Base-by-base conservation (phyloP, 768 basidiomycete species). In the Lactarius deliciosus region DNA sequence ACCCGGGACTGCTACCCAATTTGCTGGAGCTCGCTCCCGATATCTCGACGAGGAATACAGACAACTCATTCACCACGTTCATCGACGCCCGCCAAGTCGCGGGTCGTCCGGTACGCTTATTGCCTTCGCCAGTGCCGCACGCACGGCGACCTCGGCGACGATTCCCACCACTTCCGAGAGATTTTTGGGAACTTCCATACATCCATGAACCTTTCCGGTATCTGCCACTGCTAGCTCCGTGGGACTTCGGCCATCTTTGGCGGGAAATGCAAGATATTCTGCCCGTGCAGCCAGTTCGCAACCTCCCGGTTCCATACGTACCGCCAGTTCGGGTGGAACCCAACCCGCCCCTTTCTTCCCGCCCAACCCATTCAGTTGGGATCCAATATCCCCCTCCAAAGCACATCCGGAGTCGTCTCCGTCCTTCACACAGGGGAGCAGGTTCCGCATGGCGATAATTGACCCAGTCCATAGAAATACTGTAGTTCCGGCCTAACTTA, bases 1-100 rank as follows among this genome's bases (percentile, higher is more conserved):
- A 57, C 15, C 2, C n/a, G 20, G 28, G 50, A 3, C 13, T 53
- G 0, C 40, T 64, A 15, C 63, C 63, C 5, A 20, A 22, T 10
- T 36, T 64, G 36, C 18, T 22, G 28, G 63, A 40, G 20, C 28
- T 59, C 34, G 8, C 22, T 5, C 16, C 57, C 2, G 50, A 53
- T 22, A 32, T 5, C 41, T 30, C 22, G 13, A 16, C 25, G 16
- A 15, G 15, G 40, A 3, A 30, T 8, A 40, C 13, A 11, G 25
- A 10, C 25, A 25, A 30, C 1, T 22, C 25, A 25, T 59, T 43
- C 18, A 8, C 38, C 2, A 6, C 57, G 18, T 60, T 45, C 28
- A 60, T 60, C 4, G 18, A 60, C 28, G 41, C 59, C 4, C 59
- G 43, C 32, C 43, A 32, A 47, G 41, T 41, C 30, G 43, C 59